Conservation (phyloP, 139 green algal genomes). For the Chlamydomonas sphaeroides region DNA sequence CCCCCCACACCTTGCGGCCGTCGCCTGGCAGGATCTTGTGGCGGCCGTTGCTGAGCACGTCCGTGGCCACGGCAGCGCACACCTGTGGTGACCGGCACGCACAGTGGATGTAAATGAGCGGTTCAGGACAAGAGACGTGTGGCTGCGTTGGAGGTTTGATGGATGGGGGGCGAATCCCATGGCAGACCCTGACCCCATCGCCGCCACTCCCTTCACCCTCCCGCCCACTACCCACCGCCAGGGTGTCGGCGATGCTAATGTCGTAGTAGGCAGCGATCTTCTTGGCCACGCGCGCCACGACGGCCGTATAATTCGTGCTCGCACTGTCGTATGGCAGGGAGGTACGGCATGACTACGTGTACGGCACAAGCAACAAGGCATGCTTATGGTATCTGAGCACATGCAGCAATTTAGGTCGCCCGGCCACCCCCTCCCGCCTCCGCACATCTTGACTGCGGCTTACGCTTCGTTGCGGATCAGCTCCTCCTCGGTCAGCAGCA, state of each 20-base stretch:
- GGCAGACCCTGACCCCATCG: no score
- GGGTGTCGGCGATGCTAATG: background rate
- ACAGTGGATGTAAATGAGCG: no score
- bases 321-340: background rate
- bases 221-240: background rate
- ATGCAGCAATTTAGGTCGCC: no score
- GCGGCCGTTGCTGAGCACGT: background rate
- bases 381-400: background rate
- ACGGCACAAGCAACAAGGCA: background rate
- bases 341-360: no score
- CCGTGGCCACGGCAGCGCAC: background rate
- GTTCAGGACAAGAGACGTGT: no score
- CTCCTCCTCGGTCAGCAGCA: conserved; percentile 8
- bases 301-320: background rate
- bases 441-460: background rate
- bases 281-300: background rate
- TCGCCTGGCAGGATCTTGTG: background rate
- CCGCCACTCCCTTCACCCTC: no score
- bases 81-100: background rate
- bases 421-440: no score
- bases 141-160: no score
- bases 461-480: background rate
- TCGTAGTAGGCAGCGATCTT: conserved; percentile 6
- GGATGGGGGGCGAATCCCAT: no score
- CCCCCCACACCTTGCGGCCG: no score